Base-by-base conservation (phyloP, 1,284 basidiomycete species). In the Ceratobasidium sp. region DNA sequence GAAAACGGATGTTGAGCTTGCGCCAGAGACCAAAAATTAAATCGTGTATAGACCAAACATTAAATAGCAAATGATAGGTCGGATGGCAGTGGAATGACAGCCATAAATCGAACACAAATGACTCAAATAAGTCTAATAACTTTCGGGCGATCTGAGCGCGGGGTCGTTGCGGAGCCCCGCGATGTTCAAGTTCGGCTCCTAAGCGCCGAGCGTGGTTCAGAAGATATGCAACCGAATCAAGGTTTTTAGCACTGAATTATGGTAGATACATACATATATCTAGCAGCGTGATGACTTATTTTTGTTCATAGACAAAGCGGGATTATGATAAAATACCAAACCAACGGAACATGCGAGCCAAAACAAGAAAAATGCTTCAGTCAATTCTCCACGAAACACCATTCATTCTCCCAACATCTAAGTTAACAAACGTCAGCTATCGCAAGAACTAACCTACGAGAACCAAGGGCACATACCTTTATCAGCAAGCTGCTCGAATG, bases 1-100 rank as follows among this genome's bases (percentile, higher is more conserved):
- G 8, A 55, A 67, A 55, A 67, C 55, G 64, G 64, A 67, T 67
- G 50, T 30, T 23, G 38, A 67, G 54, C 64, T 55, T 67, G 23
- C 64, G 64, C 64, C 64, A 38, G 35, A 38, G 35, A 38, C 35
- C 35, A 38, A 38, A 38, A 38, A 38, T 38, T 38, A 38, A 38
- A 11, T 38, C 35, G 35, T 11, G 35, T 38, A 4, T 38, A 38
- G 6, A 11, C 35, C 35, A 49, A 18, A 49, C 16, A 18, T 4
- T 49, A 18, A 4, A 38, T 38, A 4, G 4, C 35, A 11, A 11
- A 5, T 5, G 35, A 11, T 38, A 38, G 35, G 35, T 38, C 6
- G 35, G 11, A 38, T 11, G 35, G 4, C 35, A 11, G 6, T 38
- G 35, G 35, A 38, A 6, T 49, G 46, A 6, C 16, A 14, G 3